A percentile compares a stretch with the other conserved stretches of the same genome.
Conservation (phyloP, 805 yeast genomes). For the Starmerella floris region DNA sequence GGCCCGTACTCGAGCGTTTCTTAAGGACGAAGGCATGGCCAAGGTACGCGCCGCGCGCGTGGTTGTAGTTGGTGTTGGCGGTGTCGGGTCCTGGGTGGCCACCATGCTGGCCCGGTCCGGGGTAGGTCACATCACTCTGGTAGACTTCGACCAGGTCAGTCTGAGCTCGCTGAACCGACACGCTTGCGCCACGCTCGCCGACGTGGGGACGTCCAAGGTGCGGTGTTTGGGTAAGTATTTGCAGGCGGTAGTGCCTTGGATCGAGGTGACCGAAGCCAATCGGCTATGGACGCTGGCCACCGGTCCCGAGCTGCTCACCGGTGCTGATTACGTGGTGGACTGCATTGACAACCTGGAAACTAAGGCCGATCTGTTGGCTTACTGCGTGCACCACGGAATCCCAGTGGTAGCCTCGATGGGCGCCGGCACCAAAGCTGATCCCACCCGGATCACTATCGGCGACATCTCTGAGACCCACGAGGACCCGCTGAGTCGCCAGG, state of each 20-base stretch:
- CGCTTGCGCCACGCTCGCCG: conserved; percentile 79
- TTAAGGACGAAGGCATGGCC: conserved; percentile 72
- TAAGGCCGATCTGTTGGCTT: conserved; percentile 78
- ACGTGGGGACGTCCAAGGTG: conserved; percentile 89
- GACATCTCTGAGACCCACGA: conserved; percentile 86
- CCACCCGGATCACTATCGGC: conserved; percentile 76
- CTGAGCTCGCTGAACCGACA: conserved; percentile 85
- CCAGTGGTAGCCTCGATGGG: conserved; percentile 89
- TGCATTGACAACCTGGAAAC: conserved; percentile 96
- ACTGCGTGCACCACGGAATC: conserved; percentile 45
- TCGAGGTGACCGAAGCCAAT: conserved; percentile 60
- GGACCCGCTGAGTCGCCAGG: conserved; percentile 81
- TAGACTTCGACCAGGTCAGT: conserved; percentile 94
- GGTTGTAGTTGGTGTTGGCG: conserved; percentile 89
- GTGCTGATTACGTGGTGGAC: conserved; percentile 75
- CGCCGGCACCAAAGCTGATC: conserved; percentile 93
- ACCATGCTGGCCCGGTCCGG: conserved; percentile 90
- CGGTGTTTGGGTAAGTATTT: conserved; percentile 61
- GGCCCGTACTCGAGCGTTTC: conserved; percentile 84
- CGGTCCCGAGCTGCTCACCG: conserved; percentile 45
- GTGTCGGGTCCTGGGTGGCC: conserved; percentile 95
- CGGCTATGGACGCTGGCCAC: conserved; percentile 57
- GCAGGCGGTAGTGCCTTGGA: conserved; percentile 83
- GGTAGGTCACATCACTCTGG: conserved; percentile 57
- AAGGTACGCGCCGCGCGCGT: conserved; percentile 57